A percentile compares a stretch with the other conserved stretches of the same genome.
Conservation (phyloP, 805 yeast genomes). For the Zygosaccharomyces pseudorouxii region DNA sequence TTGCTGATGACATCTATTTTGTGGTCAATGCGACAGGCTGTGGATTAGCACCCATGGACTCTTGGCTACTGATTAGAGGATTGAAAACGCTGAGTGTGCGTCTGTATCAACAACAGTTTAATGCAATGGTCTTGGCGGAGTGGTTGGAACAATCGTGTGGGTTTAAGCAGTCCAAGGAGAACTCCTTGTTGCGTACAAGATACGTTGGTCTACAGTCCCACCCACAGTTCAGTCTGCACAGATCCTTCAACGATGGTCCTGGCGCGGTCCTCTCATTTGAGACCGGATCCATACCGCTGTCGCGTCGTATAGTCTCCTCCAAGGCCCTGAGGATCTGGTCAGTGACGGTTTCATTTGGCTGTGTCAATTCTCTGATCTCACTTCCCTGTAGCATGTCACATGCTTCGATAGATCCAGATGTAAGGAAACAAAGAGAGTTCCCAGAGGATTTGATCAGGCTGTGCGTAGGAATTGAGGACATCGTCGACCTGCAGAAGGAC, state of each 20-base stretch:
- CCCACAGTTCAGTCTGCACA: slow-evolving; percentile 77
- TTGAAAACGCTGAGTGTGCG: slow-evolving; percentile 83
- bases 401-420: slow-evolving; percentile 88
- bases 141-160: slow-evolving; percentile 61
- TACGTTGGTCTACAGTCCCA: slow-evolving; percentile 81
- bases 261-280: slow-evolving; percentile 90
- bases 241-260: slow-evolving; percentile 70
- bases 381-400: slow-evolving; percentile 96
- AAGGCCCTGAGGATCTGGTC: slow-evolving; percentile 63
- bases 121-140: slow-evolving; percentile 69
- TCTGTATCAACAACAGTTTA: slow-evolving; percentile 80
- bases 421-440: slow-evolving; percentile 80
- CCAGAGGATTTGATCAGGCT: slow-evolving; percentile 89
- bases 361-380: slow-evolving; percentile 87
- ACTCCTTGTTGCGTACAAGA: slow-evolving; percentile 48
- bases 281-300: slow-evolving; percentile 65
- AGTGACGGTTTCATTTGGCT: slow-evolving; percentile 90
- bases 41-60: slow-evolving; percentile 89
- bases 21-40: slow-evolving; percentile 87
- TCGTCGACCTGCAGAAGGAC: slow-evolving; percentile 77
- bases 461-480: slow-evolving; percentile 87
- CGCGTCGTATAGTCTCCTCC: slow-evolving; percentile 69
- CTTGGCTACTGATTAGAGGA: slow-evolving; percentile 85
- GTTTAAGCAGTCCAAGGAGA: slow-evolving; percentile 33
- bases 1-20: slow-evolving; percentile 67